Evolutionary conservation across 306 rosid species (phyloP).

Genomic region (Vachellia collinsii): DNA sequence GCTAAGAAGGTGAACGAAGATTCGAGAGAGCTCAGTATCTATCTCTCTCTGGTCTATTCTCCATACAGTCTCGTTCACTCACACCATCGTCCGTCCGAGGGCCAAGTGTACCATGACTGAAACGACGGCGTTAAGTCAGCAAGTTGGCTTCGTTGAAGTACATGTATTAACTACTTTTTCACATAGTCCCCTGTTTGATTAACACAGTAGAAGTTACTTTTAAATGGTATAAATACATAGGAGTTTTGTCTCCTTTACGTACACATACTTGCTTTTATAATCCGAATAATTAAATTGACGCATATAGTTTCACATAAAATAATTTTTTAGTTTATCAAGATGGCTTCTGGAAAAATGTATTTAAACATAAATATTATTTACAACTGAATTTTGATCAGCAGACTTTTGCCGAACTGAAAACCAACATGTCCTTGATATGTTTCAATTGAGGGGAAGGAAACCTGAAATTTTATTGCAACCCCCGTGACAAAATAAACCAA

Average conservation of each 20-base stretch:
- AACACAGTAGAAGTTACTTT: too few relatives aligned
- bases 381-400: too few relatives aligned
- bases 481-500: not conserved
- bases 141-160: too few relatives aligned
- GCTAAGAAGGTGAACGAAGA: slow-evolving; percentile 27
- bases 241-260: too few relatives aligned
- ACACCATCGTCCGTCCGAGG: not conserved
- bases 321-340: too few relatives aligned
- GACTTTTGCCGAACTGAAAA: not conserved
- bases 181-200: too few relatives aligned
- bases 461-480: not conserved
- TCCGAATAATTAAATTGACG: not conserved
- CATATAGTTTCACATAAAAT: not conserved
- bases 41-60: not conserved
- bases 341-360: too few relatives aligned
- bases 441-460: not conserved
- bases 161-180: too few relatives aligned
- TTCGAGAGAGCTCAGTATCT: not conserved
- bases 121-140: not conserved
- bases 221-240: too few relatives aligned
- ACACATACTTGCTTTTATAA: too few relatives aligned
- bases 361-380: too few relatives aligned
- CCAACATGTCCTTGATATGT: not conserved
- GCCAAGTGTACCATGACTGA: not conserved
- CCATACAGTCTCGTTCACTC: not conserved